Evolutionary conservation across 371 early-diverging fungal genomes (phyloP), one percentile per base, ranked within the genome.

Genomic region (Basidiobolus meristosporus): DNA sequence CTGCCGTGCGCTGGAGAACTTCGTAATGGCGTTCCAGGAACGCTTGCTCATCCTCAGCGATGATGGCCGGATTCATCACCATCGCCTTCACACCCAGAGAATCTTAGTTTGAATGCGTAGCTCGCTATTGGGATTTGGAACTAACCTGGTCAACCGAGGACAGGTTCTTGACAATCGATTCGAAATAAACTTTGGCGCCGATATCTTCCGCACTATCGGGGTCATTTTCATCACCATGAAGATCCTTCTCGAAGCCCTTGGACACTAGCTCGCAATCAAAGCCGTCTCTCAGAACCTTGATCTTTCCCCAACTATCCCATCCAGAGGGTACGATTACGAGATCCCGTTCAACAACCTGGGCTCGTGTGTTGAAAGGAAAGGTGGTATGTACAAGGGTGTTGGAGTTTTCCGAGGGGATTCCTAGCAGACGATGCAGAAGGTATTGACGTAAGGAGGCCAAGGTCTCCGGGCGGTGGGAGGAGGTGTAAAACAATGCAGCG

Each of bases 261-360:
- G 60, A 57, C 9, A 70, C 48, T 0, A 59, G 57, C 7, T 63
- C 60, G 39, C 76, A 76, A 41, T 79, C 73, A 44, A 88, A 90
- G 7, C 73, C 76, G 29, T 71, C 75, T 37, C 76, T 54, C 30
- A 86, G 49, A 14, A 79, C 70, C 18, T 67, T 60, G 34, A 92
- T 79, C 53, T 86, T 87, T 15, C 78, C 77, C 68, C 73, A 81
- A 26, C 82, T 76, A 50, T 92, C 93, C 93, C 91, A 92, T 16
- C 93, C 93, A 18, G 81, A 58, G 7, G 93, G 93, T 14, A 92
- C 77, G 46, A 84, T 59, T 7, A 89, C 78, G 7, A 68, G 61
- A 42, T 86, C 86, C n/a, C 89, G 72, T 38, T 92, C 91, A 12
- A 90, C 73, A 1, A 84, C 77, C 31, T 82, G 74, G 7, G 88